Base-by-base conservation (phyloP, 139 green algal species). In the Tetratostichococcus sp. region DNA sequence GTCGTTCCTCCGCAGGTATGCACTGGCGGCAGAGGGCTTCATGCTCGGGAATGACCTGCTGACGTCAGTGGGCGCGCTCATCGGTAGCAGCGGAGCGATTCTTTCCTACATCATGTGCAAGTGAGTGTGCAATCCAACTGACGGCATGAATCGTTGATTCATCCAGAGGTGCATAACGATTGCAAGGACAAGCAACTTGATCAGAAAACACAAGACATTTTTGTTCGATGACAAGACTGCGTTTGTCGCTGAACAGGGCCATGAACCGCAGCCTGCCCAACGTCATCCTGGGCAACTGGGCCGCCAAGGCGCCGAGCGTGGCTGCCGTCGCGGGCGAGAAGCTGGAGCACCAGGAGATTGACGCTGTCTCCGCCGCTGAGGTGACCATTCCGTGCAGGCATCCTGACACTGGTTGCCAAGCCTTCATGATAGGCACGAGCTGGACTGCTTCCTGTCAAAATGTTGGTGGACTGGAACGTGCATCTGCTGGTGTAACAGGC, bases 81-180 rank as follows among this genome's bases (percentile, higher is more conserved):
- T 97, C 72, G 93, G 91, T 65, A 91, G 85, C 50, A 93, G 84
- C 26, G 93, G 93, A 14, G 90, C 90, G 74, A 97, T 97, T 76
- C 88, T 97, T 33, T 93, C 85, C 26, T 95, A 90, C 81, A 94
- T 96, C 84, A 97, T 97, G 93, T 96, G 91, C 91, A 89, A 90
- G 77, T 59, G 43, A 22, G 34, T 31, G 39, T 16, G 70, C 66
- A 26, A 68, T 43, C 30, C 35, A 50, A 6, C 75, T 17, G n/a
- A n/a, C n/a, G n/a, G n/a, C n/a, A n/a, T n/a, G n/a, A n/a, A n/a
- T n/a, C n/a, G n/a, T n/a, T n/a, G n/a, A n/a, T n/a, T n/a, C n/a
- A n/a, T n/a, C n/a, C n/a, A n/a, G n/a, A n/a, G n/a, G n/a, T n/a
- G n/a, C n/a, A n/a, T n/a, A n/a, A n/a, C n/a, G n/a, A n/a, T n/a